Percentiles rank a stretch among this genome's conserved stretches.
phyloP scores from a whole-genome alignment of 441 rosid genomes.

The Erodium texanum region DNA sequence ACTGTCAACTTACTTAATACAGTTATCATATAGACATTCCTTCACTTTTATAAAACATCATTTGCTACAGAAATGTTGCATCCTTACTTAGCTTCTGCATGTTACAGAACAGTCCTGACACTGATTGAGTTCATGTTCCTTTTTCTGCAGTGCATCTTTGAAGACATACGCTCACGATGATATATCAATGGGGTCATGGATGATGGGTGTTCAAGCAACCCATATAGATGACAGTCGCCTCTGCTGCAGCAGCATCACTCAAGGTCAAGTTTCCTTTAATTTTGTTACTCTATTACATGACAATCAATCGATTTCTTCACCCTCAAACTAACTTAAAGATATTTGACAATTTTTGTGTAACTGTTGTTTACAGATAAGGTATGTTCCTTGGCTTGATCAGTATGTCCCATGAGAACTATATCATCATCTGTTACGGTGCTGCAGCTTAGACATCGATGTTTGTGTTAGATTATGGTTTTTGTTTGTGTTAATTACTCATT shows the following conservation, averaged over 20 bases:
- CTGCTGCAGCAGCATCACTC: conserved; percentile 80
- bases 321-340: neutral
- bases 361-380: conserved; percentile 64
- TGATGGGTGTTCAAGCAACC: conserved; percentile 85
- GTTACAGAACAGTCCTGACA: too few relatives aligned
- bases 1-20: neutral
- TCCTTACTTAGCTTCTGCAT: neutral
- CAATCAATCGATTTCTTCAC: neutral
- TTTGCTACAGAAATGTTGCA: neutral
- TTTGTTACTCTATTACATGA: neutral
- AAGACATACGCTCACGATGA: conserved; percentile 84
- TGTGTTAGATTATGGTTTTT: neutral
- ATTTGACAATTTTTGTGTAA: conserved; percentile 9
- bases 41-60: too few relatives aligned
- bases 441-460: neutral
- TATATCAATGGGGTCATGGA: conserved; percentile 86
- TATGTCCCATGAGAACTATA: neutral
- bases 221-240: conserved; percentile 80
- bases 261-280: conserved; percentile 41
- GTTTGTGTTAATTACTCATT: neutral
- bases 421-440: neutral
- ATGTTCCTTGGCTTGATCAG: conserved; percentile 58
- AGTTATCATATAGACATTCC: too few relatives aligned
- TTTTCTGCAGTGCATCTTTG: conserved; percentile 65
- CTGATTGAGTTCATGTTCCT: conserved; percentile 6